These are phyloP conservation scores for Tolypocladium album DNA, from an alignment of 2,329 filamentous ascomycete genomes.

Conservation along the genomic window DNA sequence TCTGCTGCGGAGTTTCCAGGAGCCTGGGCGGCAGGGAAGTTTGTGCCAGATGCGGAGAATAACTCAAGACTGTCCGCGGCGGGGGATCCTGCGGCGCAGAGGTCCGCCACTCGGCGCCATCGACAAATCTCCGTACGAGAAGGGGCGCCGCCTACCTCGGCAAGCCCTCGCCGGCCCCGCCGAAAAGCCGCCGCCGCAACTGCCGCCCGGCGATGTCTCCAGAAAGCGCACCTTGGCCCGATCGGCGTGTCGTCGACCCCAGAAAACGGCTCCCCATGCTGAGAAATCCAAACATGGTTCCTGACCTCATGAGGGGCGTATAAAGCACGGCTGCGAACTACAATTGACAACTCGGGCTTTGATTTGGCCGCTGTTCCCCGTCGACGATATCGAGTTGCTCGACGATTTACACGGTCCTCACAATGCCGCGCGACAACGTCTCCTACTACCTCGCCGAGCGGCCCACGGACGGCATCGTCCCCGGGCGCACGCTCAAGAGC, in stretches of 20 bases:
- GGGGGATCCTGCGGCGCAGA: neutral
- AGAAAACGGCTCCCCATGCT: neutral
- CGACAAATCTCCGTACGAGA: neutral
- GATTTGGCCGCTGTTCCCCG: too few relatives aligned
- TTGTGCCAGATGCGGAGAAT: too few relatives aligned
- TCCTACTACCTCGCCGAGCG: conserved; percentile 53
- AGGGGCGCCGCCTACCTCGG: neutral
- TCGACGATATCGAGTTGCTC: neutral
- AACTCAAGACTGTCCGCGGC: too few relatives aligned
- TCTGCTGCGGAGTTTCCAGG: too few relatives aligned
- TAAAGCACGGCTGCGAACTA: neutral
- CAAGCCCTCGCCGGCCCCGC: neutral
- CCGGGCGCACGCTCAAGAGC: conserved; percentile 52
- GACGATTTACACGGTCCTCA: too few relatives aligned
- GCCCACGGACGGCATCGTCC: conserved; percentile 48
- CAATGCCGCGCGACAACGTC: conserved; percentile 33
- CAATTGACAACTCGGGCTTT: too few relatives aligned
- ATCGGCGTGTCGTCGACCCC: neutral
- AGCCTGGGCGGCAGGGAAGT: too few relatives aligned
- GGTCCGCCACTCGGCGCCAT: neutral
- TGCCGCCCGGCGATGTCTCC: neutral
- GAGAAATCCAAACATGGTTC: neutral
- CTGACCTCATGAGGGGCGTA: neutral
- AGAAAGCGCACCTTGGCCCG: neutral
- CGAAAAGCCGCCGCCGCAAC: neutral